These are phyloP conservation scores for Didymella keratinophila DNA, from an alignment of 2,329 filamentous ascomycete species.

Conservation along the genomic window DNA sequence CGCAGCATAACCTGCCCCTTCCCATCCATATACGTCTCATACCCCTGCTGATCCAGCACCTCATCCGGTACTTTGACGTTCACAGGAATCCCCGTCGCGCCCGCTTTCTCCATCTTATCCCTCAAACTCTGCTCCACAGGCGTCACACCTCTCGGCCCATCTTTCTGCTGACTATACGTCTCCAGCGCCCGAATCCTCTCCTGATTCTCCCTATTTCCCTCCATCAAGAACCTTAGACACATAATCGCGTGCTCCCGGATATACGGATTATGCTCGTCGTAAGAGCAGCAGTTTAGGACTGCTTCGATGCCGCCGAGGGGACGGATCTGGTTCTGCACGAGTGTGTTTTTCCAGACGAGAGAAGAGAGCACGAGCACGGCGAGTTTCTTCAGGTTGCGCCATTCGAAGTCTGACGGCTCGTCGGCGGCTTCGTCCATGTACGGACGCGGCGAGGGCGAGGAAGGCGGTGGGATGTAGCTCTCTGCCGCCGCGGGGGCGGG, in stretches of 20 bases:
- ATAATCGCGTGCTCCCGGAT: slow-evolving; percentile 79
- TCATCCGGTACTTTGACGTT: slow-evolving; percentile 55
- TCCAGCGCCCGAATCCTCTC: slow-evolving; percentile 72
- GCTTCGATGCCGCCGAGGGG: slow-evolving; percentile 85
- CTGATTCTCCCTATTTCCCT: slow-evolving; percentile 76
- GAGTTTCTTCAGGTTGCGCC: slow-evolving; percentile 89
- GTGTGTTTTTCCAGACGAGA: slow-evolving; percentile 83
- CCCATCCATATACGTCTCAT: slow-evolving; percentile 60
- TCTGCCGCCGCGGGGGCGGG: slow-evolving; percentile 55
- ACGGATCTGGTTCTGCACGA: slow-evolving; percentile 88
- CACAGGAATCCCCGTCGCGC: slow-evolving; percentile 21
- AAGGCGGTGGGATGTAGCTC: slow-evolving; percentile 51
- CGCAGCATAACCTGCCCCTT: slow-evolving; percentile 59
- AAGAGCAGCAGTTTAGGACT: slow-evolving; percentile 85
- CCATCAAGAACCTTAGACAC: slow-evolving; percentile 65
- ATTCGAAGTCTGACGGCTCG: slow-evolving; percentile 72
- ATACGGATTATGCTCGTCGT: slow-evolving; percentile 93
- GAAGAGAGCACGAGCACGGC: slow-evolving; percentile 90
- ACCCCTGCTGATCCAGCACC: slow-evolving; percentile 58
- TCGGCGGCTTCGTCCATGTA: slow-evolving; percentile 59
- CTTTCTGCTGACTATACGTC: slow-evolving; percentile 35
- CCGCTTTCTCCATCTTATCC: slow-evolving; percentile 20
- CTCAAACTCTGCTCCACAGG: slow-evolving; percentile 18
- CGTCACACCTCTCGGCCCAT: slow-evolving; percentile 22
- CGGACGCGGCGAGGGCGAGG: slow-evolving; percentile 51